Base-by-base conservation (phyloP, 441 rosid species). In the Aleurites moluccanus region DNA sequence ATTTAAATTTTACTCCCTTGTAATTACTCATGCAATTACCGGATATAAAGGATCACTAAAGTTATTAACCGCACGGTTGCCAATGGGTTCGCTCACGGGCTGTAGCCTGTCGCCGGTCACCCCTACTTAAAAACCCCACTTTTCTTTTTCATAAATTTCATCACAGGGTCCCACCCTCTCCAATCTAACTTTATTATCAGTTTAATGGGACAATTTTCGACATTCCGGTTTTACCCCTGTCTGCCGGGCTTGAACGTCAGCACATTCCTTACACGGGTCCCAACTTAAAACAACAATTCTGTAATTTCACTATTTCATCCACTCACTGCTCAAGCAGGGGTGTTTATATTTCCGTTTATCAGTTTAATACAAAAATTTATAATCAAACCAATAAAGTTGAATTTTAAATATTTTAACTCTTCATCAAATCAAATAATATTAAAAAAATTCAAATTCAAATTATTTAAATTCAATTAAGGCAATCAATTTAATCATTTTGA, bases 21-120 rank as follows among this genome's bases (percentile, higher is more conserved):
- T n/a, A n/a, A n/a, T n/a, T 15, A 35, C 21, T 50, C 50, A 33
- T 64, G 69, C 49, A 23, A 73, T 45, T n/a, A 73, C 76, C 69
- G 62, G 61, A 62, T 27, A 45, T 63, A 47, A 63, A 61, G 68
- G 61, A 56, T 49, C 60, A 73, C 68, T 13, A 44, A 45, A 61
- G 60, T 72, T 62, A 63, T n/a, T 35, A 57, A 64, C 69, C 35
- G 75, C 75, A 73, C 76, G 33, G 9, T 64, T 30, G 62, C 52
- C 69, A 14, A 73, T 0, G 25, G 49, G 28, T 61, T 72, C 45
- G 33, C 2, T 30, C 57, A 72, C 68, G 67, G 75, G 9, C 75
- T 47, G 28, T 45, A 18, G 60, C 67, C 75, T 47, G 28, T 45
- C 10, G 60, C 67, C 75, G 68, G 75, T 69, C 63, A 69, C 49